phyloP scores from a whole-genome alignment of 148 eudicot species.

The Silene conica region DNA sequence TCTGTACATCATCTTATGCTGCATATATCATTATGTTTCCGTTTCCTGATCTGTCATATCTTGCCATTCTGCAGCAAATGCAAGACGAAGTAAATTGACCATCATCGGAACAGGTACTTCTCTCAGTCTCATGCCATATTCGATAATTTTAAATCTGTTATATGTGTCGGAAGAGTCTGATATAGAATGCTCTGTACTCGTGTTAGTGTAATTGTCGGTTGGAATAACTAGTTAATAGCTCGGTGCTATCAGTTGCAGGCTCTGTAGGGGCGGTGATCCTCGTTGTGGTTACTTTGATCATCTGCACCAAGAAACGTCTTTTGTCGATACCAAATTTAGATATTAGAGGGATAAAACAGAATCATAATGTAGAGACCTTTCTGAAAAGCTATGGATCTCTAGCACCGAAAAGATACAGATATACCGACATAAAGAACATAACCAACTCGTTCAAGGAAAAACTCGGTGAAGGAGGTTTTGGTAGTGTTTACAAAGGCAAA shows the following conservation, averaged over 20 bases:
- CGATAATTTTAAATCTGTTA: not conserved
- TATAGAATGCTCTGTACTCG: not conserved
- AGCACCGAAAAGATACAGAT: slow-evolving; percentile 46
- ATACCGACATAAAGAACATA: slow-evolving; percentile 53
- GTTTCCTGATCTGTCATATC: not conserved
- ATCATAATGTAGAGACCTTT: slow-evolving; percentile 22
- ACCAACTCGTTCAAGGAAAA: slow-evolving; percentile 53
- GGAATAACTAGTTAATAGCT: too few relatives aligned
- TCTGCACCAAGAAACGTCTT: not conserved
- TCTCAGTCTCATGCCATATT: not conserved
- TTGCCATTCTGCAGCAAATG: not conserved
- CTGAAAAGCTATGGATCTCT: slow-evolving; percentile 20
- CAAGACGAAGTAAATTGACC: slow-evolving; percentile 3
- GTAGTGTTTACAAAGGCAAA: slow-evolving; percentile 60
- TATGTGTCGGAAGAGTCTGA: not conserved
- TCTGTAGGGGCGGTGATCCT: not conserved
- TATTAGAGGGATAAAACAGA: not conserved
- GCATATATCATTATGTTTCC: not conserved
- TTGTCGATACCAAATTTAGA: not conserved
- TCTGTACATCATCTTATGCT: not conserved
- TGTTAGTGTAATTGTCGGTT: not conserved
- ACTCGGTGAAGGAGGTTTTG: slow-evolving; percentile 85
- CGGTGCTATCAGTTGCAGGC: not conserved
- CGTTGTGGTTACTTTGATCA: not conserved
- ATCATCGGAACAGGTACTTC: slow-evolving; percentile 11